Evolutionary conservation across 208 protist species (phyloP), one percentile per base, ranked within the genome.

Genomic region (Herpetomonas tarakana): DNA sequence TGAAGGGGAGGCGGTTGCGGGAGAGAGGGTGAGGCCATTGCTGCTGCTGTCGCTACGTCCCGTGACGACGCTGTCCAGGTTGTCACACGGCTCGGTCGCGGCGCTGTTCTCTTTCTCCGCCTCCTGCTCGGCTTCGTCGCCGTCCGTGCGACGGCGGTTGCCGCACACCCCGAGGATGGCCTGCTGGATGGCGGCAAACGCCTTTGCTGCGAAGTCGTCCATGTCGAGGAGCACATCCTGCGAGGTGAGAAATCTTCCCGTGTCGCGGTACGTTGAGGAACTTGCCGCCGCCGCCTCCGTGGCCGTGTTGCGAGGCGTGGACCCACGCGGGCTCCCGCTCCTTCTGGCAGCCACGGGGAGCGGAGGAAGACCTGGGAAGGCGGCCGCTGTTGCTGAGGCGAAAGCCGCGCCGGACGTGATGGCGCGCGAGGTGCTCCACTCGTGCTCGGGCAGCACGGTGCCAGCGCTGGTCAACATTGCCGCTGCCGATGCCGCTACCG

Each of bases 191-290:
- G 73, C 78, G 6, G 28, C 12, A 54, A 86, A 85, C 6, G 83
- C 78, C 54, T 89, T 91, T 9, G 22, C 31, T 0, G 76, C 68
- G 46, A 93, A 93, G 55, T 93, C 83, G 6, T 57, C 69, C 78
- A 91, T 87, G 58, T 93, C 78, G 0, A 93, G 65, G 18, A 68
- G 67, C 18, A 88, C 75, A 27, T 85, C 58, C 56, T 70, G 67
- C 38, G 78, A 86, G 18, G 82, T 86, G 21, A 82, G 58, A 11
- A 52, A 19, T 39, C 58, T 49, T n/a, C 57, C 57, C 35, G 68
- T 56, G 19, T 68, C 63, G n/a, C 31, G 45, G 1, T 47, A 29
- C n/a, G n/a, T n/a, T n/a, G n/a, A n/a, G n/a, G n/a, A n/a, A n/a
- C n/a, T n/a, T n/a, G n/a, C n/a, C 9, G 6, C 18, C 31, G 12